Conservation (phyloP, 495 filamentous ascomycete species). For the Trichocladium antarcticum region DNA sequence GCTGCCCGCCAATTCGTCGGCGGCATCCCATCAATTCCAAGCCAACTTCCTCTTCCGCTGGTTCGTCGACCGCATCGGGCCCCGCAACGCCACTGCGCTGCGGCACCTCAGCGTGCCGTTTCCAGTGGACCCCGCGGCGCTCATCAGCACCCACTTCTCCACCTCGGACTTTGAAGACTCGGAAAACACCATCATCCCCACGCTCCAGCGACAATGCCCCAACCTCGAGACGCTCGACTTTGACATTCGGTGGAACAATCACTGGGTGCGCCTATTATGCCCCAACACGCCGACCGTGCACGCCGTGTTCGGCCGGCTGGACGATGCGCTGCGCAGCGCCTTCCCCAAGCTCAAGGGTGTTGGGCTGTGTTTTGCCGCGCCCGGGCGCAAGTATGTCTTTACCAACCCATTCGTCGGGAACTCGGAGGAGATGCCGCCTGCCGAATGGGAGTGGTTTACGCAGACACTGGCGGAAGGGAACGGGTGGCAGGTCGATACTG, state of each 20-base stretch:
- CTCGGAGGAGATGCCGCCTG: neutral
- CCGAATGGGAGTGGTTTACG: neutral
- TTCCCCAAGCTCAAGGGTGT: neutral
- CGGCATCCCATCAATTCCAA: slow-evolving; percentile 6
- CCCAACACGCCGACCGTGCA: neutral
- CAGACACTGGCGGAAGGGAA: neutral
- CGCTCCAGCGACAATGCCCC: neutral
- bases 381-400: neutral
- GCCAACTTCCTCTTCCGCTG: slow-evolving; percentile 12
- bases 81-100: slow-evolving; percentile 1
- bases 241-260: slow-evolving; percentile 3
- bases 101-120: slow-evolving; percentile 9
- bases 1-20: neutral
- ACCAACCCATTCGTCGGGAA: neutral
- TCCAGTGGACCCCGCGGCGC: slow-evolving; percentile 5
- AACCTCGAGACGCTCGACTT: slow-evolving; percentile 2
- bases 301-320: neutral
- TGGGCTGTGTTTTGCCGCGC: neutral
- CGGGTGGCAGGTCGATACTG: neutral
- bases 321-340: neutral
- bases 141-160: slow-evolving; percentile 17
- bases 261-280: slow-evolving; percentile 1
- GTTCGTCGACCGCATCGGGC: slow-evolving; percentile 15
- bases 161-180: slow-evolving; percentile 18
- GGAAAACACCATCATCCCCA: neutral